Conservation (phyloP, 2,329 filamentous ascomycete genomes). For the Monosporascus sp. region DNA sequence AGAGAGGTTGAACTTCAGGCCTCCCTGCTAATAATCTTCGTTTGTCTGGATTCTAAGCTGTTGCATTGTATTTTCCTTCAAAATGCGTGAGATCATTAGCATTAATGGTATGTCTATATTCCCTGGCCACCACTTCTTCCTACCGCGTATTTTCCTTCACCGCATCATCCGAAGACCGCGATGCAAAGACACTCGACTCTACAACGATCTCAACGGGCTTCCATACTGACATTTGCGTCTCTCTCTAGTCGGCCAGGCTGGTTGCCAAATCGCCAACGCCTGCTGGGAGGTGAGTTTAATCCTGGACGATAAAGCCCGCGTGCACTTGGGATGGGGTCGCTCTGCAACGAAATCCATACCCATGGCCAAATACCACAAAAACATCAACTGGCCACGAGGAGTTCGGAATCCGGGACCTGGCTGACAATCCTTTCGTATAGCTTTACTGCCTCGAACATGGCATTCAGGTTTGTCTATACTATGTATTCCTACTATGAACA, state of each 20-base stretch:
- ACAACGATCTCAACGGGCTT: constrained; percentile 11
- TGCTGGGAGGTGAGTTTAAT: constrained; percentile 92
- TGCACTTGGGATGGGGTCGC: constrained; percentile 6
- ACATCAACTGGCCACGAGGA: not conserved
- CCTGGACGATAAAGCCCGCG: not conserved
- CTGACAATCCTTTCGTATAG: constrained; percentile 44
- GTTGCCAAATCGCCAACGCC: constrained; percentile 99
- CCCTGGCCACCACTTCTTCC: constrained; percentile 23
- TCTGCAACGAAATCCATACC: not conserved
- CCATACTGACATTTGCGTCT: constrained; percentile 48
- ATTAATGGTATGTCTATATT: constrained; percentile 75
- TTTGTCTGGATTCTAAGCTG: constrained; percentile 25
- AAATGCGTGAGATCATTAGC: constrained; percentile 98
- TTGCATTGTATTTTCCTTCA: constrained; percentile 39
- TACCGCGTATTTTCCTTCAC: constrained; percentile 37
- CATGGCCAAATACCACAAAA: not conserved
- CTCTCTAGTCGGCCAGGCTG: constrained; percentile 89
- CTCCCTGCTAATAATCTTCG: constrained; percentile 19
- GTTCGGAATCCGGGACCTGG: not conserved
- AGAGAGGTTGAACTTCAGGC: constrained; percentile 2
- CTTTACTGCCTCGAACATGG: constrained; percentile 99
- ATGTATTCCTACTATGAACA: constrained; percentile 2
- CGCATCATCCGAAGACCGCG: constrained; percentile 31
- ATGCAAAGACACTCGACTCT: constrained; percentile 9
- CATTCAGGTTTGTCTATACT: constrained; percentile 71